Evolutionary conservation across 257 asterid species (phyloP), one percentile per base, ranked within the genome.

Genomic region (Prunella vulgaris): DNA sequence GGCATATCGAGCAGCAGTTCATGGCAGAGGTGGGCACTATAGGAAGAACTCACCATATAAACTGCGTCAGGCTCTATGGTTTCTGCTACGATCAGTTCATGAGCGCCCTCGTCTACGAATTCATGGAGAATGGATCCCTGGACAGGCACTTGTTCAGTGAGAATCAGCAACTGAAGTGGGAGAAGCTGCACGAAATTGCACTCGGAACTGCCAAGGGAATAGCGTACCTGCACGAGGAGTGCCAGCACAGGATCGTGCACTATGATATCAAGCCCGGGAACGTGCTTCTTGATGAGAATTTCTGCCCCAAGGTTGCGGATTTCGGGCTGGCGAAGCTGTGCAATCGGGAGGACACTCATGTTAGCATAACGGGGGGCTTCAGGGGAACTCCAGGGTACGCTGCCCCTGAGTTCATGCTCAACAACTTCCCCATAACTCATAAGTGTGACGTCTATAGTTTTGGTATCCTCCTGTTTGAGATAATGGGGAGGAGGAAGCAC

Each of bases 361-460:
- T 75, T 7, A 57, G 66, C 17, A 3, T 77, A 54, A 52, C 83
- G 0, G 79, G 61, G 13, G 61, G 86, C n/a, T 72, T 38, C 15
- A 72, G 83, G 32, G 83, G 86, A 2, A 82, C 83, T 5, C 83
- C 60, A 0, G 83, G 85, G 54, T 81, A 81, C 66, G 14, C 57
- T 5, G 85, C 83, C 13, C 85, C 83, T 0, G 86, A 79, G 65
- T 79, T 82, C 25, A 68, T 72, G 82, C 71, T 73, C 0, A 76
- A 53, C 46, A 79, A 77, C 18, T 74, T 74, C 38, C 77, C 86
- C 1, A 70, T 79, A 67, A 77, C 82, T 18, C 60, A 77, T 18
- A 79, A 79, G 18, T 76, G 80, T 54, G 86, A 82, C 24, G 78
- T 76, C 35, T 82, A 79, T 24, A 82, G 80, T 69, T 82, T 79